These are phyloP conservation scores for Salix dunnii DNA, from an alignment of 345 rosid genomes.

Conservation along the genomic window DNA sequence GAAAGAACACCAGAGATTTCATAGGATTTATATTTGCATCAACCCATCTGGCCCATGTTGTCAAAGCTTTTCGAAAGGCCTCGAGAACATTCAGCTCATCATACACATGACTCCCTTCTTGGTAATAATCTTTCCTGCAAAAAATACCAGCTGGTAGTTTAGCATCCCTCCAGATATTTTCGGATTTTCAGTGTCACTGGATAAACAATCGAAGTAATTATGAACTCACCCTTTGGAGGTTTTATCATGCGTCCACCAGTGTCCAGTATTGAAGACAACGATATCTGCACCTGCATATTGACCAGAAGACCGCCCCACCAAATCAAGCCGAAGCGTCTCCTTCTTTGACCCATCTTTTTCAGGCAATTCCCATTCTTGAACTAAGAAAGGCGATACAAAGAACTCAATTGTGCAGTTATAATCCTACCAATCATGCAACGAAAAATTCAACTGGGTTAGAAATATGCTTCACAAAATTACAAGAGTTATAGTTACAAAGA, in stretches of 20 bases:
- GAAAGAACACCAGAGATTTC: conserved; percentile 69
- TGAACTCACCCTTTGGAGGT: conserved; percentile 72
- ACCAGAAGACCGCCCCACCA: conserved; percentile 65
- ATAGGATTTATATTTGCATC: conserved; percentile 65
- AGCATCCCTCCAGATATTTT: background rate
- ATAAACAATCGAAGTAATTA: background rate
- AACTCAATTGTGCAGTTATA: conserved; percentile 70
- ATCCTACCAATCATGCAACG: conserved; percentile 47
- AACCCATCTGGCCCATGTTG: conserved; percentile 91
- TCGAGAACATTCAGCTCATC: conserved; percentile 73
- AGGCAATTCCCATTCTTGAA: conserved; percentile 74
- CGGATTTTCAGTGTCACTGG: background rate
- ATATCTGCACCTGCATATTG: conserved; percentile 71
- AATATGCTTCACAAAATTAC: background rate
- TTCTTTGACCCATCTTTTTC: conserved; percentile 57
- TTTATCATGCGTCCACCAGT: conserved; percentile 99
- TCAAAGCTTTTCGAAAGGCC: conserved; percentile 84
- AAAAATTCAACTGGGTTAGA: conserved; percentile 4
- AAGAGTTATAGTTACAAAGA: background rate
- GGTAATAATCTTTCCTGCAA: conserved; percentile 86
- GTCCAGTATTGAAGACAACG: conserved; percentile 88
- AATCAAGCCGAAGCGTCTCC: conserved; percentile 90
- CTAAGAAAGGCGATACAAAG: conserved; percentile 89
- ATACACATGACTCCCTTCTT: conserved; percentile 83
- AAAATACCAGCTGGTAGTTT: conserved; percentile 10